These are phyloP conservation scores for Leishmania turanica DNA, from an alignment of 208 protist species.

Conservation along the genomic window DNA sequence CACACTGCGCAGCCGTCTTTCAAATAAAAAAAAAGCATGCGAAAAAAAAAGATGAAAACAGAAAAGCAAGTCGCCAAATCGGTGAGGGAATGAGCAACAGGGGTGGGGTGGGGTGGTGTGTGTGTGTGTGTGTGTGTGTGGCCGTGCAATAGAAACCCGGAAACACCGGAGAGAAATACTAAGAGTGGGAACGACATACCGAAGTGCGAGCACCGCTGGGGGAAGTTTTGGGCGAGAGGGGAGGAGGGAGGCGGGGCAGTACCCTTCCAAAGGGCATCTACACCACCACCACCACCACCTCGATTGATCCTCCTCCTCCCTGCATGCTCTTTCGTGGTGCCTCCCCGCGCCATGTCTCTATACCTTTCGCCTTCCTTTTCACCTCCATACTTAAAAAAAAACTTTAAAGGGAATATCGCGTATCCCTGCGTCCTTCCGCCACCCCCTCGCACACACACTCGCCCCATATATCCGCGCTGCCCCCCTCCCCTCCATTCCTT, in stretches of 20 bases:
- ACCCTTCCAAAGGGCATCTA: background rate
- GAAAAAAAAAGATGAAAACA: background rate
- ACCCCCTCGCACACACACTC: no score
- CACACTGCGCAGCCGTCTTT: background rate
- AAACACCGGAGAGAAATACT: background rate
- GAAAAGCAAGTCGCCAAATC: background rate
- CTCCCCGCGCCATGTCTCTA: background rate
- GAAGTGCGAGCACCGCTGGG: background rate
- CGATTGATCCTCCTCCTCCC: background rate
- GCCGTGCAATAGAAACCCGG: background rate
- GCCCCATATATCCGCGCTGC: background rate
- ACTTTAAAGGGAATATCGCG: no score
- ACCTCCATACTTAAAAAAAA: background rate
- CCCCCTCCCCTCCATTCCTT: background rate
- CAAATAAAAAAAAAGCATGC: background rate
- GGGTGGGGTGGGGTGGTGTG: no score
- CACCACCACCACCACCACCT: background rate
- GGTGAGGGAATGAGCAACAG: background rate
- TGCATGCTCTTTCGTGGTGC: background rate
- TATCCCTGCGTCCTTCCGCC: no score
- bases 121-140: no score
- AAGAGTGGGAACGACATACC: background rate
- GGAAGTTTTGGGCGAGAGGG: no score
- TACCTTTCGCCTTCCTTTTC: background rate
- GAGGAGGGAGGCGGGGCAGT: background rate